Conservation (phyloP, 2,329 filamentous ascomycete species). For the Calonectria pseudoreteaudii region DNA sequence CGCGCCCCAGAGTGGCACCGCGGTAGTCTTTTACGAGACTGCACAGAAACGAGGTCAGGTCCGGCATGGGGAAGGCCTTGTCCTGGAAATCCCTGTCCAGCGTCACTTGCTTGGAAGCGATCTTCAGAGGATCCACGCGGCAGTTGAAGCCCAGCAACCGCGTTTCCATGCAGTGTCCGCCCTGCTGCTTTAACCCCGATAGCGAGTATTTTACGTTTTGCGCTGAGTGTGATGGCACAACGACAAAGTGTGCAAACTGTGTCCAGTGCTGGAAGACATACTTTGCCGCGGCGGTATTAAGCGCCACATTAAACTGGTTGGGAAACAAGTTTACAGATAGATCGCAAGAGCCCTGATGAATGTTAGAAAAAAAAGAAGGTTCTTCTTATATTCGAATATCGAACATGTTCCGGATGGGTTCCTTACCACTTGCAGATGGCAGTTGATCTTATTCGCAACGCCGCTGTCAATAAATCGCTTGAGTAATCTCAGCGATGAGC, state of each 20-base stretch:
- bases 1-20: slow-evolving; percentile 12
- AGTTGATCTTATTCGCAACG: slow-evolving; percentile 32
- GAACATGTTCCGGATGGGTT: too few relatives aligned
- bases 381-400: too few relatives aligned
- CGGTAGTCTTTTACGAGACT: slow-evolving; percentile 24
- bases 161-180: slow-evolving; percentile 32
- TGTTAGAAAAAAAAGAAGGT: too few relatives aligned
- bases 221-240: slow-evolving; percentile 41
- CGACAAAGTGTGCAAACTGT: slow-evolving; percentile 32
- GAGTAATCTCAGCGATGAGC: slow-evolving; percentile 36
- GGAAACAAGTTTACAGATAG: slow-evolving; percentile 37
- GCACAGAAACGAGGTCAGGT: slow-evolving; percentile 35
- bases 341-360: slow-evolving; percentile 37
- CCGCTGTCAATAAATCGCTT: slow-evolving; percentile 32
- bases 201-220: slow-evolving; percentile 37
- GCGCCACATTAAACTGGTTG: slow-evolving; percentile 40
- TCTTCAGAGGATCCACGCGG: slow-evolving; percentile 32
- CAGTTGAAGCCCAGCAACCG: slow-evolving; percentile 41
- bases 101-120: slow-evolving; percentile 32
- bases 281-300: slow-evolving; percentile 32
- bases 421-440: slow-evolving; percentile 37
- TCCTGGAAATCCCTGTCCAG: slow-evolving; percentile 31
- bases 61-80: slow-evolving; percentile 33
- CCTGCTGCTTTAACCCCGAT: slow-evolving; percentile 24
- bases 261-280: slow-evolving; percentile 28